Percentiles rank a stretch among this genome's conserved stretches.
Conservation (phyloP, 768 basidiomycete genomes). For the Chalciporus piperatus region DNA sequence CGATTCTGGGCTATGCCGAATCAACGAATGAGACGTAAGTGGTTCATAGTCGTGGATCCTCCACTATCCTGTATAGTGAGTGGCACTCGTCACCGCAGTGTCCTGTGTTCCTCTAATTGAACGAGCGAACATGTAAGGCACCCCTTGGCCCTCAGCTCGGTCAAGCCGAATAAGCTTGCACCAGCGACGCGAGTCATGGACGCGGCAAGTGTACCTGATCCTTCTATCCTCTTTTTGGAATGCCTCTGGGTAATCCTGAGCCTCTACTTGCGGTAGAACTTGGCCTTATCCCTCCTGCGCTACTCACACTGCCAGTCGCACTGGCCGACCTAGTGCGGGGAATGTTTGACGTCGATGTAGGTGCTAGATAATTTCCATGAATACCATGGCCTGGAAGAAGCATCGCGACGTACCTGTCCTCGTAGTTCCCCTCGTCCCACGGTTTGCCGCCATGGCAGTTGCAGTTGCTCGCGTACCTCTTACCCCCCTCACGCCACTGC, state of each 20-base stretch:
- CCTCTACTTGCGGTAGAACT: constrained; percentile 24
- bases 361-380: constrained; percentile 13
- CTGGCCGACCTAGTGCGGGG: constrained; percentile 27
- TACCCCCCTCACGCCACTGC: constrained; percentile 67
- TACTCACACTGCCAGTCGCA: constrained; percentile 23
- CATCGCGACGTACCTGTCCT: constrained; percentile 34
- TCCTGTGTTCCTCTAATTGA: background rate
- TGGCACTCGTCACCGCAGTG: background rate
- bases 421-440: constrained; percentile 44
- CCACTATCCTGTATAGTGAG: background rate
- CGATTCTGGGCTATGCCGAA: no score
- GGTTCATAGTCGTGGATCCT: background rate
- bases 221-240: constrained; percentile 21
- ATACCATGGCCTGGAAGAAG: background rate
- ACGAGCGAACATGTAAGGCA: background rate
- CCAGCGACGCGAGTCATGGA: background rate
- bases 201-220: background rate
- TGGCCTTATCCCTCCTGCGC: constrained; percentile 19
- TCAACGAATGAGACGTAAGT: no score
- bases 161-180: background rate
- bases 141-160: background rate
- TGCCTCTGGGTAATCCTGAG: constrained; percentile 25
- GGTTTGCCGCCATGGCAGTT: constrained; percentile 34
- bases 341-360: constrained; percentile 12
- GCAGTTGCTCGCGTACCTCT: constrained; percentile 68